Evolutionary conservation across 495 filamentous ascomycete genomes (phyloP), one percentile per base, ranked within the genome.

Genomic region (Hypoxylon perforatum): DNA sequence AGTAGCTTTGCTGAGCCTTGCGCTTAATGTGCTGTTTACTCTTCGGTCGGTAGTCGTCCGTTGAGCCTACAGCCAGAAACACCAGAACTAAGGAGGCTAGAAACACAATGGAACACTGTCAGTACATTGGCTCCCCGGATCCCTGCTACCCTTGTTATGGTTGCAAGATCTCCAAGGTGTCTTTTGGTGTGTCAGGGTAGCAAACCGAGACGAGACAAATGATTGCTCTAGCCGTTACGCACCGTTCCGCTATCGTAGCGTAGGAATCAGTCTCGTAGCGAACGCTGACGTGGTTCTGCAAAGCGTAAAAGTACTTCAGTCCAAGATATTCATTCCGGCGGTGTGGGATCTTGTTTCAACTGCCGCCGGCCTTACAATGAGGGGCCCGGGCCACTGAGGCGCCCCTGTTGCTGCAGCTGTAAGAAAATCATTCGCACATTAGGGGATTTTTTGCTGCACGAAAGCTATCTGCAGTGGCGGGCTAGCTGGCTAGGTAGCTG

Each of bases 341-440:
- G 66, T 69, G 66, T 69, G 66, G 66, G 46, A 69, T 64, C 56
- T 69, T 46, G 67, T 66, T 70, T 70, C 67, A 70, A 70, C 62
- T 70, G 67, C 67, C 67, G 67, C 67, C 47, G 57, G 62, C 62
- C 67, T 51, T 58, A 61, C 57, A 62, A 30, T 66, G 67, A 70
- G 61, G 67, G 67, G 62, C 57, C 50, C 55, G 48, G 12, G 18
- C 18, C 21, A 6, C 4, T 18, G 18, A 41, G 18, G 1, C 19
- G 22, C 65, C 65, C 65, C 58, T 68, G 59, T 45, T 69, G 65
- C 55, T 50, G 60, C 65, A 56, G 39, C 36, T 18, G 21, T 60
- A 52, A 55, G 51, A 67, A 42, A 42, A 5, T 46, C 30, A 51
- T 56, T 65, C 54, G 56, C 56, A 55, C 56, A 53, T 64, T 65